These are phyloP conservation scores for Mayamaea pseudoterrestris DNA, from an alignment of 108 stramenopile species.

Conservation along the genomic window DNA sequence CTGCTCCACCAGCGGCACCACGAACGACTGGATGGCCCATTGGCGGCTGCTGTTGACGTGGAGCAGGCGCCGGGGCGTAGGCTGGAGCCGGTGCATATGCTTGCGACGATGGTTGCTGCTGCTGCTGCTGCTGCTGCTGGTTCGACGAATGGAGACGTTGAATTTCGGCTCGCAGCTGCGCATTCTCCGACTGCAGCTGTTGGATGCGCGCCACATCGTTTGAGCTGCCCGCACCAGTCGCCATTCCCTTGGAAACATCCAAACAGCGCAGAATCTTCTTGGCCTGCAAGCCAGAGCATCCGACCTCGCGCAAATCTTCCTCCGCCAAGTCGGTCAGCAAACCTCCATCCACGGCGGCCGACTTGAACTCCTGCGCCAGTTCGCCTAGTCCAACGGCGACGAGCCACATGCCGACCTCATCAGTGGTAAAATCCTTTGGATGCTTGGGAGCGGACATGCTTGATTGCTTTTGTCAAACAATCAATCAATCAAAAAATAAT, in stretches of 20 bases:
- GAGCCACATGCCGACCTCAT: conserved; percentile 12
- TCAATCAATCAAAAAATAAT: too few species aligned
- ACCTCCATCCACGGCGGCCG: background rate
- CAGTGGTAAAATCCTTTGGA: background rate
- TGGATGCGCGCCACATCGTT: background rate
- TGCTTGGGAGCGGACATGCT: too few species aligned
- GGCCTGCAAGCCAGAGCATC: background rate
- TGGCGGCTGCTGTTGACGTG: background rate
- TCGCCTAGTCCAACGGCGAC: conserved; percentile 2
- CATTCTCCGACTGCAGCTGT: conserved; percentile 6
- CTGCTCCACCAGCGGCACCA: conserved; percentile 9
- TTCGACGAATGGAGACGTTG: too few species aligned
- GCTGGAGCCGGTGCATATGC: conserved; percentile 2
- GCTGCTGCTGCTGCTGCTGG: background rate
- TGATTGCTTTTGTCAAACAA: too few species aligned
- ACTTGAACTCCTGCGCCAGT: background rate
- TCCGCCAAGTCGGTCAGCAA: background rate
- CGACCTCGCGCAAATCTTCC: conserved; percentile 1
- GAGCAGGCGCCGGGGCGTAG: background rate
- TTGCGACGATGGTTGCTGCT: background rate
- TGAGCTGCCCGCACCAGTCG: background rate
- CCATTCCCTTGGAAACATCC: conserved; percentile 3
- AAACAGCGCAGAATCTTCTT: conserved; percentile 6
- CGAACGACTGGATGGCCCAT: conserved; percentile 1
- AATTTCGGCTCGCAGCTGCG: too few species aligned